Conservation (phyloP, 306 rosid genomes). For the Parietaria judaica region DNA sequence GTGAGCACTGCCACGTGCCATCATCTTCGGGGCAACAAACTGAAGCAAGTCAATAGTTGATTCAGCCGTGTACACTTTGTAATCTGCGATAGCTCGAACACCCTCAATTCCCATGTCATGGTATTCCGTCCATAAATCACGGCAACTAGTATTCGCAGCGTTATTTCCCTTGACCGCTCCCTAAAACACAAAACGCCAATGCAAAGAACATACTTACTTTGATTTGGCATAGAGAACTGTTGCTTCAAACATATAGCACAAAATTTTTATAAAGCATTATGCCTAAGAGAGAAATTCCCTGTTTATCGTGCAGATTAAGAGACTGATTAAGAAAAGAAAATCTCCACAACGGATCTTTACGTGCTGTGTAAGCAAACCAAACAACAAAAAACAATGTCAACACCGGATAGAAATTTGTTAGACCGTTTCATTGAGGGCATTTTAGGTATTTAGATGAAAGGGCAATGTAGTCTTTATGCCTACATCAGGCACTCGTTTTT, state of each 20-base stretch:
- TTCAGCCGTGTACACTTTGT: slow-evolving; percentile 58
- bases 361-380: too few relatives aligned
- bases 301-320: not conserved
- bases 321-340: not conserved
- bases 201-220: not conserved
- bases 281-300: not conserved
- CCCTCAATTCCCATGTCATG: slow-evolving; percentile 84
- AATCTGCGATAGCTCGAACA: slow-evolving; percentile 61
- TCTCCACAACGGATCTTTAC: not conserved
- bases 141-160: slow-evolving; percentile 54
- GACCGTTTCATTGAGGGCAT: too few relatives aligned
- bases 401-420: too few relatives aligned
- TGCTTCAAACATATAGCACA: not conserved
- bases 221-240: not conserved
- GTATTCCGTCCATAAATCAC: slow-evolving; percentile 78
- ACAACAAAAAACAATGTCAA: too few relatives aligned
- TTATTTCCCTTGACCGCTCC: slow-evolving; percentile 59
- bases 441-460: too few relatives aligned
- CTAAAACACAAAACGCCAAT: slow-evolving; percentile 24
- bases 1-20: slow-evolving; percentile 74
- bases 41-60: slow-evolving; percentile 51
- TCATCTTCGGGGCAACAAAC: slow-evolving; percentile 79
- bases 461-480: too few relatives aligned
- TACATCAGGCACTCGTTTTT: too few relatives aligned
- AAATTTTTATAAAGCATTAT: not conserved